A percentile compares a stretch with the other conserved stretches of the same genome.
Conservation (phyloP, 768 basidiomycete genomes). For the Pseudohyphozyma bogoriensis region DNA sequence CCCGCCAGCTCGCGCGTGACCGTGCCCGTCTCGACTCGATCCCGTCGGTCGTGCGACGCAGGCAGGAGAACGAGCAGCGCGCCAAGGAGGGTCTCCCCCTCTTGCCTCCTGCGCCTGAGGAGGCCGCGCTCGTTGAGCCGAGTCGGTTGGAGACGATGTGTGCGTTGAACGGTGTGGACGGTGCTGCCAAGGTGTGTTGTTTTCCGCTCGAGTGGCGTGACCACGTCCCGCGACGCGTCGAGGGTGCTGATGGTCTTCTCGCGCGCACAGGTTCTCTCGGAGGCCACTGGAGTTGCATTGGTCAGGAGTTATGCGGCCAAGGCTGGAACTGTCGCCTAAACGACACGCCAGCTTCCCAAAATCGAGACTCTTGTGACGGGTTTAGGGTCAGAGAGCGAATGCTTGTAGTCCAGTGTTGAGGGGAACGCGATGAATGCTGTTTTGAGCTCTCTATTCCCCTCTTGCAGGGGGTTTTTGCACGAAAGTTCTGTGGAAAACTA, state of each 20-base stretch:
- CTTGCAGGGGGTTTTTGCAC: too few relatives aligned
- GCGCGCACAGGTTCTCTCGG: too few relatives aligned
- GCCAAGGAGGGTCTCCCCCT: slow-evolving; percentile 22
- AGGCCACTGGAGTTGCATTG: slow-evolving; percentile 1
- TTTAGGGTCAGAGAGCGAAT: too few relatives aligned
- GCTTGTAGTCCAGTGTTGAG: too few relatives aligned
- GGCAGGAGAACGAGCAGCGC: slow-evolving; percentile 29
- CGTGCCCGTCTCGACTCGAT: slow-evolving; percentile 25
- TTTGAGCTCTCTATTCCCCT: too few relatives aligned
- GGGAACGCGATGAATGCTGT: too few relatives aligned
- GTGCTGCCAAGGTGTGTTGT: slow-evolving; percentile 25
- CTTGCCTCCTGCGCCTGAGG: slow-evolving; percentile 22
- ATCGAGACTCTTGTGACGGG: too few relatives aligned
- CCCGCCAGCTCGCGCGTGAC: slow-evolving; percentile 30
- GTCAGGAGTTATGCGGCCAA: slow-evolving; percentile 1
- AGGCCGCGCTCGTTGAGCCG: slow-evolving; percentile 24
- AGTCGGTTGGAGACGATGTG: slow-evolving; percentile 27
- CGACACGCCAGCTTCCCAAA: too few relatives aligned
- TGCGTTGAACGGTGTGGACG: slow-evolving; percentile 26
- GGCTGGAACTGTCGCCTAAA: slow-evolving; percentile 2
- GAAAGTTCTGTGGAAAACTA: too few relatives aligned
- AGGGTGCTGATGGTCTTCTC: too few relatives aligned
- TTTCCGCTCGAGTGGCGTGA: too few relatives aligned
- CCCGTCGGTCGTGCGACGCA: slow-evolving; percentile 22
- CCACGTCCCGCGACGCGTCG: too few relatives aligned